Evolutionary conservation across 495 filamentous ascomycete genomes (phyloP).

Genomic region (Glonium stellatum): DNA sequence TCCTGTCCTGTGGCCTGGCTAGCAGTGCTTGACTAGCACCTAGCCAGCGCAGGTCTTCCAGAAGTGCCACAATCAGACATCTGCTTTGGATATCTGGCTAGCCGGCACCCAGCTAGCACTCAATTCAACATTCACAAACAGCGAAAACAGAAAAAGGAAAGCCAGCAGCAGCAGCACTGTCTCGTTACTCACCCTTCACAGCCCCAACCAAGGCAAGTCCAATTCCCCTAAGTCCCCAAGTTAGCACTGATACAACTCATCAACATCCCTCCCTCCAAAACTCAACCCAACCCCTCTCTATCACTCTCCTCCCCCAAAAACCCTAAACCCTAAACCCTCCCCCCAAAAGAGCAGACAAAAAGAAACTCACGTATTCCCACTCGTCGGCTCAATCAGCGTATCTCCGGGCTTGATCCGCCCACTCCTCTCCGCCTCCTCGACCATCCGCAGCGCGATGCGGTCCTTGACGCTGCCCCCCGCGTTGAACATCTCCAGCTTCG

Average conservation of each 20-base stretch:
- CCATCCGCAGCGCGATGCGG: conserved; percentile 93
- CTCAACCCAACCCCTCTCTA: not conserved
- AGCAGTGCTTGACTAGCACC: too few relatives aligned
- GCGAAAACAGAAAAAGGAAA: too few relatives aligned
- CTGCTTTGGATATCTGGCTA: too few relatives aligned
- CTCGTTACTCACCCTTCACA: conserved; percentile 63
- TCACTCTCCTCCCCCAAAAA: conserved; percentile 50
- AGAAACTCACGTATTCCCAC: conserved; percentile 65
- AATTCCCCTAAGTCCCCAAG: conserved; percentile 54
- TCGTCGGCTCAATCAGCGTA: conserved; percentile 94
- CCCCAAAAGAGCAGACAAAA: too few relatives aligned
- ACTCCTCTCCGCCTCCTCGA: conserved; percentile 84
- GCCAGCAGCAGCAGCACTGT: too few relatives aligned
- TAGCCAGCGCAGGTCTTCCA: too few relatives aligned
- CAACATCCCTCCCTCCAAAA: conserved; percentile 24
- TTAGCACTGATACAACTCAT: too few relatives aligned
- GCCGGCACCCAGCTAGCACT: too few relatives aligned
- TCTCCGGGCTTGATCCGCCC: conserved; percentile 96
- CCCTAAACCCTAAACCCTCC: too few relatives aligned
- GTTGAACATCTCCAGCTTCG: conserved; percentile 95
- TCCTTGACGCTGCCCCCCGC: conserved; percentile 98
- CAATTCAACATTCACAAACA: too few relatives aligned
- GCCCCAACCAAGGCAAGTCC: conserved; percentile 89
- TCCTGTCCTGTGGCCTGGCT: too few relatives aligned
- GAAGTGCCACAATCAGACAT: too few relatives aligned